These are phyloP conservation scores for Claviceps sorghi DNA, from an alignment of 2,329 filamentous ascomycete species.

Conservation along the genomic window DNA sequence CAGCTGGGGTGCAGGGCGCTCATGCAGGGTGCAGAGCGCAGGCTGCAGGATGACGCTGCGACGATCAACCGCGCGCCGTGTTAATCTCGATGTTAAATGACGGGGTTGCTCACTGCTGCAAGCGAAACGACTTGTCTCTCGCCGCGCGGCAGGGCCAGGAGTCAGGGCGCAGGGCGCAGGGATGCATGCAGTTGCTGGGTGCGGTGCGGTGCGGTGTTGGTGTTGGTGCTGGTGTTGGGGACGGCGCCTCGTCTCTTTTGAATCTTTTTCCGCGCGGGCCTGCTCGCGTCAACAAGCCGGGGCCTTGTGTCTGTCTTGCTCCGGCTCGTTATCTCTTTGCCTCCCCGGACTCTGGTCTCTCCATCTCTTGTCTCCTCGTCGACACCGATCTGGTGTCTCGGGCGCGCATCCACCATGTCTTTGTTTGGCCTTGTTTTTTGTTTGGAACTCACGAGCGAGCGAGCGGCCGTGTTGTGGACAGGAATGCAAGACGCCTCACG, in stretches of 20 bases:
- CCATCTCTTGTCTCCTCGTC: too few species aligned
- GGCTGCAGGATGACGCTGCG: too few species aligned
- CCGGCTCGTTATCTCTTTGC: too few species aligned
- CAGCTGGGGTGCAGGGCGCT: too few species aligned
- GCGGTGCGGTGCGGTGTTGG: too few species aligned
- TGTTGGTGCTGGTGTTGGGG: too few species aligned
- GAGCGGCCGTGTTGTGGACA: background rate
- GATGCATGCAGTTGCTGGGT: too few species aligned
- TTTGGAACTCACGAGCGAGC: conserved; percentile 1
- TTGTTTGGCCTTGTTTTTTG: background rate
- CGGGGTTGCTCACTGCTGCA: background rate
- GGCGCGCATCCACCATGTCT: background rate
- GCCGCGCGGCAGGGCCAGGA: background rate
- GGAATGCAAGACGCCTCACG: too few species aligned
- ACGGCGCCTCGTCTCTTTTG: too few species aligned
- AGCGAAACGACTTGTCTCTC: background rate
- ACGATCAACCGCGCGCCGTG: background rate
- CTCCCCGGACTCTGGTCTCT: background rate
- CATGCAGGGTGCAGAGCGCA: too few species aligned
- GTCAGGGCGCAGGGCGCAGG: background rate
- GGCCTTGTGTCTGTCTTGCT: background rate
- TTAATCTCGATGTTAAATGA: background rate
- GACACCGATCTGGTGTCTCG: background rate
- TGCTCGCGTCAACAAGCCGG: background rate
- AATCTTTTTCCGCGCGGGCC: too few species aligned